Evolutionary conservation across 306 rosid species (phyloP).

Genomic region (Inga leiocalycina): DNA sequence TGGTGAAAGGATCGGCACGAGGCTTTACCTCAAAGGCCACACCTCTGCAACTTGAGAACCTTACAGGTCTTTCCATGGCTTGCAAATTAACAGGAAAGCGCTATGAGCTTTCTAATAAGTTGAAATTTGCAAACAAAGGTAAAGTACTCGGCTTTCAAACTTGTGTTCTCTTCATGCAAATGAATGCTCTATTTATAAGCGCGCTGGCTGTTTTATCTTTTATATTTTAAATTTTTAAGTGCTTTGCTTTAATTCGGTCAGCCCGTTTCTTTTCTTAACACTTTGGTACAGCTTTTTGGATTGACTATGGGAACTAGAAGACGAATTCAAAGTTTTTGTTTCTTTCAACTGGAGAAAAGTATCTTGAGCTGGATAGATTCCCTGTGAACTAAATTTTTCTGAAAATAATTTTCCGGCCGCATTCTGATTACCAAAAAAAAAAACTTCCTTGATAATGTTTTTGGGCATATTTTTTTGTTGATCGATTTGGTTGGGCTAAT

Average conservation of each 20-base stretch:
- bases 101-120: neutral
- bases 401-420: neutral
- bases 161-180: neutral
- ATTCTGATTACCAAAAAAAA: neutral
- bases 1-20: slow-evolving; percentile 48
- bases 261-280: neutral
- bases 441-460: neutral
- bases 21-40: slow-evolving; percentile 54
- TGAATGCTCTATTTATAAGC: neutral
- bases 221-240: neutral
- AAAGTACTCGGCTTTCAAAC: neutral
- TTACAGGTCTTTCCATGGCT: slow-evolving; percentile 37
- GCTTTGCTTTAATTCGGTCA: neutral
- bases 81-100: neutral
- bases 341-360: neutral
- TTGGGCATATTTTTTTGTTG: too few relatives aligned
- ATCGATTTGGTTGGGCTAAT: neutral
- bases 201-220: neutral
- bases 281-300: neutral
- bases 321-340: neutral
- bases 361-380: neutral
- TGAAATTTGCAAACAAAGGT: neutral
- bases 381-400: neutral
- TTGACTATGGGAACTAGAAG: neutral
- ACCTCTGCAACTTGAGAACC: slow-evolving; percentile 58